phyloP scores from a whole-genome alignment of 495 filamentous ascomycete genomes.

The Aspergillus avenaceus region DNA sequence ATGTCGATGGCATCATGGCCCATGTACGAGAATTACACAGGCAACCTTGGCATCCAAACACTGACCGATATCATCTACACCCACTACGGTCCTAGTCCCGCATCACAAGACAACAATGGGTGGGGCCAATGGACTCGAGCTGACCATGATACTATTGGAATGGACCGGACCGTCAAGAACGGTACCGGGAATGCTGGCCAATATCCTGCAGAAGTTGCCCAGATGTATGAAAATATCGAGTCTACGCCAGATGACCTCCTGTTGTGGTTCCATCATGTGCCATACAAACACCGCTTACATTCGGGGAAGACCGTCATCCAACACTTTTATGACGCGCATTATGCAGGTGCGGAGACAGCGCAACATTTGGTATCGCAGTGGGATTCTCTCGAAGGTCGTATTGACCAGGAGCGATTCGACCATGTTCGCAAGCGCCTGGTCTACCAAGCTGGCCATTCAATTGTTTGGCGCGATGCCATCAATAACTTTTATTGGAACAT shows the following conservation, averaged over 20 bases:
- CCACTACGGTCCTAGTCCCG: conserved; percentile 66
- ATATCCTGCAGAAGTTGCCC: conserved; percentile 57
- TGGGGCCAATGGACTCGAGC: conserved; percentile 75
- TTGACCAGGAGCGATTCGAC: conserved; percentile 60
- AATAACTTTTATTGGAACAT: conserved; percentile 55
- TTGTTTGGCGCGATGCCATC: conserved; percentile 67
- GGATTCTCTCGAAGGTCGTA: conserved; percentile 48
- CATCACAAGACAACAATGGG: conserved; percentile 61
- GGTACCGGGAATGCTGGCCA: conserved; percentile 63
- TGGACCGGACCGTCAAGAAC: conserved; percentile 66
- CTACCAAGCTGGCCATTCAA: conserved; percentile 65
- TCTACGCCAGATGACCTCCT: conserved; percentile 67
- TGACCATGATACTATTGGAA: conserved; percentile 54
- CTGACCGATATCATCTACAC: conserved; percentile 62
- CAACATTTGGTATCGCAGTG: conserved; percentile 54
- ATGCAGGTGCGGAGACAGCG: conserved; percentile 55
- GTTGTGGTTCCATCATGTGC: conserved; percentile 74
- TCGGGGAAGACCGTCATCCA: conserved; percentile 69
- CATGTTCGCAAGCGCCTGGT: conserved; percentile 51
- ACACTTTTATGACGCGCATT: conserved; percentile 72
- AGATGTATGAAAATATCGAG: conserved; percentile 53
- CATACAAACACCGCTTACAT: conserved; percentile 60
- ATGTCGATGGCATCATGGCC: conserved; percentile 69
- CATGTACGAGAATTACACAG: conserved; percentile 66
- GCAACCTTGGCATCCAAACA: conserved; percentile 68